Percentiles rank a stretch among this genome's conserved stretches.
phyloP scores from a whole-genome alignment of 2,329 filamentous ascomycete genomes.

The Colletotrichum sp. region DNA sequence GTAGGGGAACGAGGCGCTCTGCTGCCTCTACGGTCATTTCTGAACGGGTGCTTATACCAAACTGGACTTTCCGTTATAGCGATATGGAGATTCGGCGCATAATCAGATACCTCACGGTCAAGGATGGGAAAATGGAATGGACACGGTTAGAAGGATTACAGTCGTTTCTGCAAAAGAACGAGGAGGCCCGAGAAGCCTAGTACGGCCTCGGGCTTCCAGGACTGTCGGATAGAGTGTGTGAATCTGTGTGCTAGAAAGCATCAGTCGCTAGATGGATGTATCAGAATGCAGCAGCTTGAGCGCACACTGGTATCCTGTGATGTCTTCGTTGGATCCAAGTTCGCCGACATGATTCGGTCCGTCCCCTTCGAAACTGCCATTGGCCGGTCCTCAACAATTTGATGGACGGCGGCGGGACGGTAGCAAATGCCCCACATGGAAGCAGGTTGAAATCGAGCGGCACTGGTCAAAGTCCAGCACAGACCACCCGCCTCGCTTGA shows the following conservation, averaged over 20 bases:
- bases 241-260: constrained; percentile 1
- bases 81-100: constrained; percentile 15
- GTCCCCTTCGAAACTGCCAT: not conserved
- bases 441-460: not conserved
- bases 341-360: not conserved
- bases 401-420: not conserved
- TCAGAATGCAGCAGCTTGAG: not conserved
- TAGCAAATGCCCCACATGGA: not conserved
- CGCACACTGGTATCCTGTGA: not conserved
- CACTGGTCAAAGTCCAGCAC: not conserved
- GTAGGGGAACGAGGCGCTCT: not conserved
- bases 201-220: not conserved
- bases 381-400: not conserved
- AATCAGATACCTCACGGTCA: constrained; percentile 9
- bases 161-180: constrained; percentile 16
- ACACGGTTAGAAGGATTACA: constrained; percentile 9
- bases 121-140: not conserved
- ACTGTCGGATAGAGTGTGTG: not conserved
- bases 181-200: not conserved
- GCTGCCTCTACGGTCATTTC: constrained; percentile 15
- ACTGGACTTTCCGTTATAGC: not conserved
- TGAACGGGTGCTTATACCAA: constrained; percentile 16
- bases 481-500: constrained; percentile 8
- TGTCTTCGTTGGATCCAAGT: not conserved
- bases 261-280: constrained; percentile 10